Evolutionary conservation across 2,329 filamentous ascomycete species (phyloP).

Genomic region (Penicillium janthinellum): DNA sequence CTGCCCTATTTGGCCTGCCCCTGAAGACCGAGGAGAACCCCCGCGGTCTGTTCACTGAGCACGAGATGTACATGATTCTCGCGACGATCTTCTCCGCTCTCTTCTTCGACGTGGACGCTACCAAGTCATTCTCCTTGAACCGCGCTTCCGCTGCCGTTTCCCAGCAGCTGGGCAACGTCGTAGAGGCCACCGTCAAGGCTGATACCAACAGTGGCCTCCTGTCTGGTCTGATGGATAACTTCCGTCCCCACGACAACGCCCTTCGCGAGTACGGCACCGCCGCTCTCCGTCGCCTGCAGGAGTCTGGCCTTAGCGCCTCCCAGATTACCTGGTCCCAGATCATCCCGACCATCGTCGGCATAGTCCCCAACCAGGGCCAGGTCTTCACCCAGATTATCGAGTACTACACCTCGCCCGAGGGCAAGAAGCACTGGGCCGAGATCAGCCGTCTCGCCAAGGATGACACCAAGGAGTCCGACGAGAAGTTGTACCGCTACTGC

Average conservation of each 20-base stretch:
- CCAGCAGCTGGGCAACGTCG: constrained; percentile 60
- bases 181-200: constrained; percentile 68
- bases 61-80: constrained; percentile 62
- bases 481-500: constrained; percentile 67
- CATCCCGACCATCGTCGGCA: constrained; percentile 65
- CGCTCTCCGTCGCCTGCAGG: constrained; percentile 66
- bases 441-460: constrained; percentile 62
- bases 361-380: constrained; percentile 71
- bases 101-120: constrained; percentile 67
- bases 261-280: constrained; percentile 66
- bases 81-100: constrained; percentile 66
- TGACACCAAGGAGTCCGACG: constrained; percentile 60
- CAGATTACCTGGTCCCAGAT: constrained; percentile 74
- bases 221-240: constrained; percentile 52
- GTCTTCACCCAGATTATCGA: constrained; percentile 73
- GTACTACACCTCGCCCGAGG: constrained; percentile 66
- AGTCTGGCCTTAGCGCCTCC: constrained; percentile 61
- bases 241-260: constrained; percentile 55
- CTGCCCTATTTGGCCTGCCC: constrained; percentile 57
- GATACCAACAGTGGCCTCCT: constrained; percentile 59
- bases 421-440: constrained; percentile 59
- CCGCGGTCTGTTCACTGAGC: constrained; percentile 57
- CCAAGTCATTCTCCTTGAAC: constrained; percentile 66
- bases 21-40: constrained; percentile 57
- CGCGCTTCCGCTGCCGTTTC: constrained; percentile 61